Base-by-base conservation (phyloP, 208 protist species). In the Leishmania martiniquensis region DNA sequence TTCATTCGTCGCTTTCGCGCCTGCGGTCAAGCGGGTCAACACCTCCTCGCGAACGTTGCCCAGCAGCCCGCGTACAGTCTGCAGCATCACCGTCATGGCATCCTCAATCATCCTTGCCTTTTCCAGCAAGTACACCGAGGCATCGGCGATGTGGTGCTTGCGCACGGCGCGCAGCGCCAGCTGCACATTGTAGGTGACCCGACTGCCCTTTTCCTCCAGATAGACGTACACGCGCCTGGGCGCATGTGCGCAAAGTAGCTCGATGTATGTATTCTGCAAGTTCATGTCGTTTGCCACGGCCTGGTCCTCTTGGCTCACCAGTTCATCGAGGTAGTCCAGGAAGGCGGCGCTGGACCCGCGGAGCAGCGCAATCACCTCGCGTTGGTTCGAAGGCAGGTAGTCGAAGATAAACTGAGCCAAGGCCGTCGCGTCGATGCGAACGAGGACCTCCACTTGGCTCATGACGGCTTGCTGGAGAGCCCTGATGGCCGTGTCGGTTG, bases 201-300 rank as follows among this genome's bases (percentile, higher is more conserved):
- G 54, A 57, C 60, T 77, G 44, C 86, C 90, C 17, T 85, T 62
- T 22, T 80, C 45, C 68, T 84, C 78, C 32, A 97, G 68, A 65
- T 97, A 91, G 17, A 71, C 34, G 80, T 91, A 92, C 25, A 97
- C 93, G 1, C 83, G 73, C n/a, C 47, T 55, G 49, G 93, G 89
- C 3, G 87, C 78, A 65, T 94, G 78, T 22, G 82, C 78, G 69
- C 89, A 94, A 4, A 95, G 80, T 0, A 97, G 85, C 80, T 93
- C 91, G 86, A 97, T 95, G 83, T 95, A 97, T 5, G 82, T 89
- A 77, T 94, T 93, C 77, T 97, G 93, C 69, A 97, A 70, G 47
- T 83, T 85, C 62, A 88, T 77, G 78, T 97, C 90, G 42, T 60
- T 84, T 60, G 80, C 67, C 12, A 91, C 85, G 0, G 55, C 51